Conservation (phyloP, 2,329 filamentous ascomycete genomes). For the Westerdykella aurantiaca region DNA sequence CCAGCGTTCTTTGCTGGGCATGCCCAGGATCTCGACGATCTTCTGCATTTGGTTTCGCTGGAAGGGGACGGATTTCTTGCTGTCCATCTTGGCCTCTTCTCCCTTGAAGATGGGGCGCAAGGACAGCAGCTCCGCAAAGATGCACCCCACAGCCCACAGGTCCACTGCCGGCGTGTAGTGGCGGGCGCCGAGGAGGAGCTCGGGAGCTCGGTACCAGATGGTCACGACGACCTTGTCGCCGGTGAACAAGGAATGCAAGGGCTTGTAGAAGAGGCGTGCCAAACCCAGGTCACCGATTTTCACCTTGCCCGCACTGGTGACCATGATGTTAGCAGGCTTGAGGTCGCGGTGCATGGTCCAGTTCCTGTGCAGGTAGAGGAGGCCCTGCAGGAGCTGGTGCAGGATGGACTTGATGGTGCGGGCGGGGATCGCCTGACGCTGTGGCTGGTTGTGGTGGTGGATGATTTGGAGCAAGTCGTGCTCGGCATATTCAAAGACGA, state of each 20-base stretch:
- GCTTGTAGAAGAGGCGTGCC: slow-evolving; percentile 89
- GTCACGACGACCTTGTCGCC: slow-evolving; percentile 98
- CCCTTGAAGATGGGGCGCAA: slow-evolving; percentile 95
- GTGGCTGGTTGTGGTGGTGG: slow-evolving; percentile 89
- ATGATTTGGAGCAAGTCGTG: slow-evolving; percentile 97
- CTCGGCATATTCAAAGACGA: slow-evolving; percentile 98
- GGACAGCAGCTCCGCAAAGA: slow-evolving; percentile 89
- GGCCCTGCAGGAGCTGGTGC: slow-evolving; percentile 90
- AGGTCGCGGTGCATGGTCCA: slow-evolving; percentile 97
- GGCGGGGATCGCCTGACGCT: slow-evolving; percentile 81
- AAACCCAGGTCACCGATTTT: slow-evolving; percentile 93
- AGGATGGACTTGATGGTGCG: slow-evolving; percentile 88
- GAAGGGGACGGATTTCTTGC: slow-evolving; percentile 94
- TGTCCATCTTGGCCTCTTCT: slow-evolving; percentile 98
- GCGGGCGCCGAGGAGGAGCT: slow-evolving; percentile 83
- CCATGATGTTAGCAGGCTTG: slow-evolving; percentile 98
- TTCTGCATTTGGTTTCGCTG: slow-evolving; percentile 99
- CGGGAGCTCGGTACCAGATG: slow-evolving; percentile 97
- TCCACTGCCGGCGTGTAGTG: slow-evolving; percentile 98
- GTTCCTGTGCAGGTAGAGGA: slow-evolving; percentile 90
- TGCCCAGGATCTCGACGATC: slow-evolving; percentile 92
- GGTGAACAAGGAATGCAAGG: slow-evolving; percentile 81
- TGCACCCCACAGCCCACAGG: slow-evolving; percentile 96
- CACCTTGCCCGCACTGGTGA: slow-evolving; percentile 81
- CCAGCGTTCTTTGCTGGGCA: slow-evolving; percentile 86